A percentile compares a stretch with the other conserved stretches of the same genome.
Conservation (phyloP, 2,329 filamentous ascomycete species). For the Pseudogymnoascus sp. region DNA sequence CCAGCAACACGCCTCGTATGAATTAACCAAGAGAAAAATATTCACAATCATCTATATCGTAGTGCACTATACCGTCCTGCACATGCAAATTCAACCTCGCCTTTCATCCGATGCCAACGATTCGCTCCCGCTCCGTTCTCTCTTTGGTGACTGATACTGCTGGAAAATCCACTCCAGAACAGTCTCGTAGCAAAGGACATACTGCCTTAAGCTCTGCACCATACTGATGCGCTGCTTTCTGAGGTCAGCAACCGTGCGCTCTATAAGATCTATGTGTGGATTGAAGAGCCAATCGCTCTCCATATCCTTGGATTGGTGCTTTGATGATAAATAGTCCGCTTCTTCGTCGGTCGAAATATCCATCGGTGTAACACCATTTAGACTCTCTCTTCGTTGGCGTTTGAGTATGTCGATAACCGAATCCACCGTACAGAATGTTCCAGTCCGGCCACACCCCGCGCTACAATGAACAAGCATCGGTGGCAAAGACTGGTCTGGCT, state of each 20-base stretch:
- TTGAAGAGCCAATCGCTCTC: slow-evolving; percentile 62
- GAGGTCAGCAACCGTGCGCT: slow-evolving; percentile 86
- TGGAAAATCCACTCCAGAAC: slow-evolving; percentile 74
- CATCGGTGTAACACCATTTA: slow-evolving; percentile 35
- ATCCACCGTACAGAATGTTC: slow-evolving; percentile 94
- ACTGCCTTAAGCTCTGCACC: slow-evolving; percentile 91
- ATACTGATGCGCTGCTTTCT: slow-evolving; percentile 83
- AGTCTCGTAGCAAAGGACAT: slow-evolving; percentile 93
- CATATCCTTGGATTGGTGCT: slow-evolving; percentile 12
- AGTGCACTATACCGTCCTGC: not conserved
- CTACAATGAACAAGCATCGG: slow-evolving; percentile 93
- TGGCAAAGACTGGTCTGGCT: slow-evolving; percentile 43
- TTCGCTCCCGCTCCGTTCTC: slow-evolving; percentile 24
- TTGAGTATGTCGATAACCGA: slow-evolving; percentile 95
- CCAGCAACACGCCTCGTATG: not conserved
- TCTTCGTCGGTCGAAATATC: slow-evolving; percentile 28
- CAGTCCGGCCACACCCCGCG: slow-evolving; percentile 89
- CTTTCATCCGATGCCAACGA: not conserved
- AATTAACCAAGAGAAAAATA: not conserved
- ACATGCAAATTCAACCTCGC: slow-evolving; percentile 2
- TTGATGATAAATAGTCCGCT: slow-evolving; percentile 23
- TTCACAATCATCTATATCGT: not conserved
- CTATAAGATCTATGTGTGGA: slow-evolving; percentile 69
- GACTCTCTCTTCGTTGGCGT: slow-evolving; percentile 53
- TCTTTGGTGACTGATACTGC: slow-evolving; percentile 18